phyloP scores from a whole-genome alignment of 2,329 filamentous ascomycete genomes.

The Apiospora aurea region DNA sequence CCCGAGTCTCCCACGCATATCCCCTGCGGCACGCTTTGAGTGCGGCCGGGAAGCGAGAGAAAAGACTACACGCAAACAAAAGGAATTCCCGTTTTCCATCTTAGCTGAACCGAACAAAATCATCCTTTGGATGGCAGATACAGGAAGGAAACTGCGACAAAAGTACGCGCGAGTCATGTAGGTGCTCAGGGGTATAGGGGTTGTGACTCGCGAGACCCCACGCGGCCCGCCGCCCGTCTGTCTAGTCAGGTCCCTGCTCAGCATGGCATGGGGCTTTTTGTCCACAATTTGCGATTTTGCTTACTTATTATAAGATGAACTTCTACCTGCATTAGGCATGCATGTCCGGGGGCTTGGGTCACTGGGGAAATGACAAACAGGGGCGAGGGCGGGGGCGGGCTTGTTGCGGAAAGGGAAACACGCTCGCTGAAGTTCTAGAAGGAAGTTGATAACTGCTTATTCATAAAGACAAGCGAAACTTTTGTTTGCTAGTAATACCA shows the following conservation, averaged over 20 bases:
- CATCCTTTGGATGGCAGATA: too few species aligned
- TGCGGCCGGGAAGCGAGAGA: too few species aligned
- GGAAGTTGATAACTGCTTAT: neutral
- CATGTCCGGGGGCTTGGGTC: neutral
- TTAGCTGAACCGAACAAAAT: neutral
- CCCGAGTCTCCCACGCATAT: slow-evolving; percentile 16
- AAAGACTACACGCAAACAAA: neutral
- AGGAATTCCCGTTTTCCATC: neutral
- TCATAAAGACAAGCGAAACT: neutral
- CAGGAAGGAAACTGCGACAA: neutral
- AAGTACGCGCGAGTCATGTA: neutral
- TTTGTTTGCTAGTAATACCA: neutral
- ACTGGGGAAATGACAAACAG: neutral
- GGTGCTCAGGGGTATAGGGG: neutral
- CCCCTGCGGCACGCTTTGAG: neutral
- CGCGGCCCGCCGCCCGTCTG: neutral
- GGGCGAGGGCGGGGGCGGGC: neutral
- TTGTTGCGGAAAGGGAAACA: neutral
- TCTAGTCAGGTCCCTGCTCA: neutral
- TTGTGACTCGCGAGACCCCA: neutral
- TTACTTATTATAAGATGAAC: neutral
- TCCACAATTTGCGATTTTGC: neutral
- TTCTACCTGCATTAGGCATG: too few species aligned
- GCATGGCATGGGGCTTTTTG: neutral
- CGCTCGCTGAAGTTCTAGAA: neutral